Conservation (phyloP, 352 stramenopile genomes). For the Peronospora belbahrii region DNA sequence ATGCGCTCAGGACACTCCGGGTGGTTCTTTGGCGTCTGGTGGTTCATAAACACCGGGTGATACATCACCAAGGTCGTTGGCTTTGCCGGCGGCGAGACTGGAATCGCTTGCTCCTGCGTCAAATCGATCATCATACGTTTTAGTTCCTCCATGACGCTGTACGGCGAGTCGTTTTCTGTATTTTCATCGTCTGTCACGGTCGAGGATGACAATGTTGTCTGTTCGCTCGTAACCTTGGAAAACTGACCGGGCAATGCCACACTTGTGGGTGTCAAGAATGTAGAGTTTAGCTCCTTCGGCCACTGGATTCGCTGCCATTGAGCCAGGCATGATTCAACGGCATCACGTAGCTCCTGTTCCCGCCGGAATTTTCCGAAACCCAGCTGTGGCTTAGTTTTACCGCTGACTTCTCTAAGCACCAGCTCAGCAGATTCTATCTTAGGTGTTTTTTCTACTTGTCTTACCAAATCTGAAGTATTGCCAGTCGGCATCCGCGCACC, state of each 20-base stretch:
- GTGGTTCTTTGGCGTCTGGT: constrained; percentile 77
- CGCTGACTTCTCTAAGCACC: constrained; percentile 10
- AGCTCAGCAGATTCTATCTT: neutral
- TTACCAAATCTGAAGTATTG: neutral
- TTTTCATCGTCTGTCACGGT: constrained; percentile 15
- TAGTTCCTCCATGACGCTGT: constrained; percentile 58
- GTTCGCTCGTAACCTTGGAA: constrained; percentile 30
- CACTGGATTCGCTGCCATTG: constrained; percentile 67
- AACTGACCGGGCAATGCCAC: neutral
- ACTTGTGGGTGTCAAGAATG: constrained; percentile 29
- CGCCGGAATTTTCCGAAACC: constrained; percentile 30
- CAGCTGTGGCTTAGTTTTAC: constrained; percentile 15
- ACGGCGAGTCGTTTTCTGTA: constrained; percentile 2
- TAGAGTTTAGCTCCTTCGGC: constrained; percentile 48
- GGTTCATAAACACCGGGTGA: constrained; percentile 77
- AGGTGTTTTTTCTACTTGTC: neutral
- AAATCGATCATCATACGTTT: constrained; percentile 75
- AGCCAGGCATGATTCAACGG: constrained; percentile 38
- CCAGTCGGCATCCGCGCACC: neutral
- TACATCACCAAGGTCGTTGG: constrained; percentile 73
- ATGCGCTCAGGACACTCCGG: constrained; percentile 77
- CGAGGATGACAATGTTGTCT: constrained; percentile 5
- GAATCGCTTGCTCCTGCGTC: constrained; percentile 46
- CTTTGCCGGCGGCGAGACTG: constrained; percentile 12
- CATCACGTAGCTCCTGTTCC: constrained; percentile 42